These are phyloP conservation scores for Diaporthe longicolla DNA, from an alignment of 2,329 filamentous ascomycete genomes.

Conservation along the genomic window DNA sequence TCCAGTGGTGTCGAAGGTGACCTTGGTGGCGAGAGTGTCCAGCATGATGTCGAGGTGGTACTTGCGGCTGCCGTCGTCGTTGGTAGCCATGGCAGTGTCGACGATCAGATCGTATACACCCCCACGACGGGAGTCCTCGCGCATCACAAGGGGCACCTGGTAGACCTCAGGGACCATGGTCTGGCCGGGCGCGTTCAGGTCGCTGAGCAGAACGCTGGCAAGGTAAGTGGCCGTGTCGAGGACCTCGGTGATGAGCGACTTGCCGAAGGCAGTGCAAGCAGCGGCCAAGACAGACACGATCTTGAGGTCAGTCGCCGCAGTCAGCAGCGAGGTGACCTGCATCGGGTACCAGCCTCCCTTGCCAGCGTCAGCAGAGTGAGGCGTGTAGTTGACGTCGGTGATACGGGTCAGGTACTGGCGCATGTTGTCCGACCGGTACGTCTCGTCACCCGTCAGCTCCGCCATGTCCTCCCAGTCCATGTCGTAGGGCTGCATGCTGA, in stretches of 20 bases:
- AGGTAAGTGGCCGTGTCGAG: conserved; percentile 38
- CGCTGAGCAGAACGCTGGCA: conserved; percentile 35
- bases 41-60: conserved; percentile 59
- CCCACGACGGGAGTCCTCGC: conserved; percentile 57
- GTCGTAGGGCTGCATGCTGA: conserved; percentile 63
- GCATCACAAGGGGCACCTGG: conserved; percentile 65
- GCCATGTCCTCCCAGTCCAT: conserved; percentile 65
- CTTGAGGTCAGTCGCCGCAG: conserved; percentile 66
- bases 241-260: conserved; percentile 35
- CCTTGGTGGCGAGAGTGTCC: conserved; percentile 47
- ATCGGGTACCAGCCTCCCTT: conserved; percentile 70
- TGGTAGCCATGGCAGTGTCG: conserved; percentile 56
- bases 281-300: conserved; percentile 66
- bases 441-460: conserved; percentile 63
- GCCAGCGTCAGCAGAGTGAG: conserved; percentile 63
- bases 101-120: conserved; percentile 50
- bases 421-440: conserved; percentile 65
- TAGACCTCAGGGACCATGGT: conserved; percentile 65
- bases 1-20: conserved; percentile 42
- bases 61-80: conserved; percentile 47
- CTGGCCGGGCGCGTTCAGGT: conserved; percentile 49
- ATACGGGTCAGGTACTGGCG: conserved; percentile 62
- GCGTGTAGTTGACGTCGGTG: conserved; percentile 62
- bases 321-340: conserved; percentile 62
- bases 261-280: conserved; percentile 53